Evolutionary conservation across 1,284 basidiomycete genomes (phyloP), one percentile per base, ranked within the genome.

Genomic region (Boletus hoseneyae): DNA sequence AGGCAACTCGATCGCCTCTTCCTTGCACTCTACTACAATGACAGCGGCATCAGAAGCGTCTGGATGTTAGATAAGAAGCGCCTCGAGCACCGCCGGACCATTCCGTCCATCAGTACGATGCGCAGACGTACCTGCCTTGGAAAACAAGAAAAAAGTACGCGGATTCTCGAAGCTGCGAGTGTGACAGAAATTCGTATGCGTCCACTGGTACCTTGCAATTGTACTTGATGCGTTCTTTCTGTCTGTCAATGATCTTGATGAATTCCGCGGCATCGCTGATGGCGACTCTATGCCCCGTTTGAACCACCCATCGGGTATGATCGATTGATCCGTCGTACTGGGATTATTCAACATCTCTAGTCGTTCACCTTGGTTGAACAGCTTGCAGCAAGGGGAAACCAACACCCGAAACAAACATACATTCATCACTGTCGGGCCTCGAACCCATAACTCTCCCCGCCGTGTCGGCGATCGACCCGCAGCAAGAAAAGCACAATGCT

Each of bases 141-240:
- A 80, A 82, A 45, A 19, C 15, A 16, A 40, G n/a, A 10, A 30
- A 16, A 16, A 6, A 3, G 21, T 13, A 4, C 16, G 11, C 12
- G 3, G 16, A 18, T 9, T 35, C 35, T 19, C 19, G 12, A 15
- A 21, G 23, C 2, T 13, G 19, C 10, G 16, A n/a, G n/a, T n/a
- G 9, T 11, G 36, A 37, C 8, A 18, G 4, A 35, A 18, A 35
- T 6, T 9, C 1, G 27, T 0, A n/a, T 15, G 11, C 19, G 51
- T 67, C n/a, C n/a, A n/a, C n/a, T n/a, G n/a, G 13, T 33, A 74
- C 84, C 72, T n/a, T n/a, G n/a, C n/a, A n/a, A n/a, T 87, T 87
- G 68, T 92, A 92, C 66, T 93, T 92, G 71, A 93, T 89, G 30
- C 93, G 69, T 63, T 93, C 90, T 59, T 93, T 93, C 56, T 81